Evolutionary conservation across 2,329 filamentous ascomycete genomes (phyloP).

Genomic region (Calonectria naviculata): DNA sequence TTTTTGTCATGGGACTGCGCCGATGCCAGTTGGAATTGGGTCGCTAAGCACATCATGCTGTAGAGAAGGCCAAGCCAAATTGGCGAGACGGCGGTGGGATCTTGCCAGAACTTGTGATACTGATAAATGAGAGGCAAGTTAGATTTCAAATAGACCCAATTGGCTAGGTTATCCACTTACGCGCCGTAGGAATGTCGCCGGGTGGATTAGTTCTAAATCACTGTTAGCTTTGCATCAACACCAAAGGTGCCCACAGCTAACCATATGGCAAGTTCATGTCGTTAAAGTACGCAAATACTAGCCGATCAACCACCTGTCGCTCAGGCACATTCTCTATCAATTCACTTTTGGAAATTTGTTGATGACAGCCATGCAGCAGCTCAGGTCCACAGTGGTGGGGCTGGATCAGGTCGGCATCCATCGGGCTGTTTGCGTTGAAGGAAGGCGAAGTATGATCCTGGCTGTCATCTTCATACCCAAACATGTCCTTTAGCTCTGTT

Average conservation of each 20-base stretch:
- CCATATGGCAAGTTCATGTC: not conserved
- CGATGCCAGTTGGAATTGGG: not conserved
- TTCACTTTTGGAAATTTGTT: not conserved
- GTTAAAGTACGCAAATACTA: not conserved
- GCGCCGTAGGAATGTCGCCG: not conserved
- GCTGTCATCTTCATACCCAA: not conserved
- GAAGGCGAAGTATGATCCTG: not conserved
- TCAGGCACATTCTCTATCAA: not conserved
- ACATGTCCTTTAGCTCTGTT: not conserved
- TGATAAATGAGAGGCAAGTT: not conserved
- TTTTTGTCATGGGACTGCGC: not conserved
- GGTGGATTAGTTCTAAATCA: not conserved
- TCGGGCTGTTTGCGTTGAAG: not conserved
- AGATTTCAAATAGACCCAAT: not conserved
- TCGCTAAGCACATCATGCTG: not conserved
- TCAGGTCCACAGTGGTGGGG: not conserved
- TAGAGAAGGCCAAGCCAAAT: slow-evolving; percentile 4
- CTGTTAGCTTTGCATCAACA: not conserved
- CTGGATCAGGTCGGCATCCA: not conserved
- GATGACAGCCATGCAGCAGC: not conserved
- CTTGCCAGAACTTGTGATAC: not conserved
- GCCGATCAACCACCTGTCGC: not conserved
- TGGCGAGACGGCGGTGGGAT: not conserved
- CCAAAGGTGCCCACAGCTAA: not conserved
- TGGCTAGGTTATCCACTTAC: not conserved